Percentiles rank a stretch among this genome's conserved stretches.
phyloP scores from a whole-genome alignment of 106 monocot species.

The Dioscorea dumetorum region DNA sequence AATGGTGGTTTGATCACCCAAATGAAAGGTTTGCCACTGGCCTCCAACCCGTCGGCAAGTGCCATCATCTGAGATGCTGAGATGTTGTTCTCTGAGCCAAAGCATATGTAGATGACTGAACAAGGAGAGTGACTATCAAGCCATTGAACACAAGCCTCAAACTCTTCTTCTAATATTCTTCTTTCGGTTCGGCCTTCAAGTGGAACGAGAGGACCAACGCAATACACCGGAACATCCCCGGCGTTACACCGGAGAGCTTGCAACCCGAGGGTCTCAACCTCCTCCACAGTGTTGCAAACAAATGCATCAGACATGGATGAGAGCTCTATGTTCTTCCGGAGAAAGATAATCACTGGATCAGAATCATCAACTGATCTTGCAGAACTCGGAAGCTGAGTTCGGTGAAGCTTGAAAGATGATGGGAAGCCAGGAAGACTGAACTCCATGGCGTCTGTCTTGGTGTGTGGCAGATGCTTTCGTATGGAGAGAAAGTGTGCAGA shows the following conservation, averaged over 20 bases:
- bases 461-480: no score
- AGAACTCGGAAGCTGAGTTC: conserved; percentile 7
- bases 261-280: conserved; percentile 9
- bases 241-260: not conserved
- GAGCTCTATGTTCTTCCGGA: not conserved
- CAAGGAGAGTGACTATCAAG: not conserved
- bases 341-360: conserved; percentile 6
- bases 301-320: conserved; percentile 2
- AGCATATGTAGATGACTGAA: conserved; percentile 23
- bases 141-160: conserved; percentile 1
- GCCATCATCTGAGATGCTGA: conserved; percentile 16
- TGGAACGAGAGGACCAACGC: not conserved
- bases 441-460: conserved; percentile 5
- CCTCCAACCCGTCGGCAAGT: conserved; percentile 21
- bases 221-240: conserved; percentile 2
- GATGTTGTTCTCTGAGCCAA: conserved; percentile 25
- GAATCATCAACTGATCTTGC: not conserved
- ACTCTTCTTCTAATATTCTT: no score
- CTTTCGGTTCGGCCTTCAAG: no score
- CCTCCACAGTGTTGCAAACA: conserved; percentile 27
- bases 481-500: no score
- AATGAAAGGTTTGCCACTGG: no score
- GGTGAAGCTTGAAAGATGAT: conserved; percentile 10
- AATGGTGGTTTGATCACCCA: no score
- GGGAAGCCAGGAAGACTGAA: conserved; percentile 24